Percentiles rank a stretch among this genome's conserved stretches.
phyloP scores from a whole-genome alignment of 805 yeast species.

The Cyberlindnera suaveolens region DNA sequence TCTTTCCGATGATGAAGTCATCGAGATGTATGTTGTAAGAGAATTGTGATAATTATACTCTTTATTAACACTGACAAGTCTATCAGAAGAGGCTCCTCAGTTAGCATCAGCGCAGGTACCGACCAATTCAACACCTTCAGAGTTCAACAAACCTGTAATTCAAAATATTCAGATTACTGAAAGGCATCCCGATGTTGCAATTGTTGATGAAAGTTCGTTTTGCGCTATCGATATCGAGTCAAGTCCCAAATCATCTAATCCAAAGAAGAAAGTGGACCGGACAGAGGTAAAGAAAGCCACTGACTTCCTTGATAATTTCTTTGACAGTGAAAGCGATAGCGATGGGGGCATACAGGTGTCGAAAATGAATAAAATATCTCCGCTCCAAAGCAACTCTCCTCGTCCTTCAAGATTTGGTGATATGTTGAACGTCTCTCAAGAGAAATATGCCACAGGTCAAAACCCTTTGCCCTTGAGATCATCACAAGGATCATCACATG shows the following conservation, averaged over 20 bases:
- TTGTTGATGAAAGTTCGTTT: not conserved
- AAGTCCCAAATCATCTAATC: not conserved
- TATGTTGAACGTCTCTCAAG: too few relatives aligned
- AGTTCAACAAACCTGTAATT: too few relatives aligned
- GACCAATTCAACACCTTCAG: too few relatives aligned
- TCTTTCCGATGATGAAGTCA: conserved; percentile 5
- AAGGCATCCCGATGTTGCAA: too few relatives aligned
- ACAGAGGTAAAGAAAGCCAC: not conserved
- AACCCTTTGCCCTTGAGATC: too few relatives aligned
- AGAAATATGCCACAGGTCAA: too few relatives aligned
- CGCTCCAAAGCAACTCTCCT: too few relatives aligned
- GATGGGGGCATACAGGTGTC: not conserved
- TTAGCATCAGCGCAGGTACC: conserved; percentile 4
- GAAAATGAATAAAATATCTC: too few relatives aligned
- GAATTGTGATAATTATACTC: not conserved
- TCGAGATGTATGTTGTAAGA: conserved; percentile 6
- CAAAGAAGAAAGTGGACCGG: not conserved
- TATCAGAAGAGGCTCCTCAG: conserved; percentile 5
- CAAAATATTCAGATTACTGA: too few relatives aligned
- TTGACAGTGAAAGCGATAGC: not conserved
- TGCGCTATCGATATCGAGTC: conserved; percentile 2
- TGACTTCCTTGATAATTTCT: not conserved
- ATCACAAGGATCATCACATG: too few relatives aligned
- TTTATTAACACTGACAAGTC: conserved; percentile 1
- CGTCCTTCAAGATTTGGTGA: too few relatives aligned